Base-by-base conservation (phyloP, 805 yeast genomes). In the Huiozyma sinensis region DNA sequence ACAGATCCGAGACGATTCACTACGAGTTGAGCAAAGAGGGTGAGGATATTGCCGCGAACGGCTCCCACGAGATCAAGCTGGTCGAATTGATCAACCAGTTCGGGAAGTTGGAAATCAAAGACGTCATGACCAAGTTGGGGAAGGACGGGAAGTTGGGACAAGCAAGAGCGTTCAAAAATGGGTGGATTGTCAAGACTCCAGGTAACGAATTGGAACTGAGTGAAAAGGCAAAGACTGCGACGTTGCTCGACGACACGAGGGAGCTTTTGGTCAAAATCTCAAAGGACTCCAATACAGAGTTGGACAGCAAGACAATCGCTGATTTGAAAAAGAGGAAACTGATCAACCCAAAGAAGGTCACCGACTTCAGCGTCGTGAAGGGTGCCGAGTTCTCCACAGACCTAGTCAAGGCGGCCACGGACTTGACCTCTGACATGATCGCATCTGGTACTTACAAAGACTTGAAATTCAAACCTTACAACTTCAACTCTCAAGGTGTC, bases 271-370 rank as follows among this genome's bases (percentile, higher is more conserved):
- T 73, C 52, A 67, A 72, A 48, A 77, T 88, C 50, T 17, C 24
- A 4, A 44, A 48, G 9, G 46, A 48, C 17, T 27, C 33, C n/a
- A 36, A 41, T 31, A 45, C 48, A 32, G 39, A 29, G 4, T 42
- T 61, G 24, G 81, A 82, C 55, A 69, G 75, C 53, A 83, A 84
- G 61, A 83, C 76, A 50, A 72, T 88, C 46, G 66, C 73, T 30
- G 99, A 92, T 58, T 78, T 92, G 66, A 90, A 89, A 69, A 94
- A 94, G 72, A 82, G 99, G 69, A 94, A 94, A 68, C 77, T 92
- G 56, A 70, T 88, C 48, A 60, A 69, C 35, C 75, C 79, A 65
- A 72, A 79, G 48, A 90, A 88, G 66, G 73, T 73, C 48, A 75
- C 86, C 46, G 83, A 92, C 48, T 92, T 77, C 72, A 67, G 70